Base-by-base conservation (phyloP, 2,329 filamentous ascomycete species). In the Botryotinia globosa region DNA sequence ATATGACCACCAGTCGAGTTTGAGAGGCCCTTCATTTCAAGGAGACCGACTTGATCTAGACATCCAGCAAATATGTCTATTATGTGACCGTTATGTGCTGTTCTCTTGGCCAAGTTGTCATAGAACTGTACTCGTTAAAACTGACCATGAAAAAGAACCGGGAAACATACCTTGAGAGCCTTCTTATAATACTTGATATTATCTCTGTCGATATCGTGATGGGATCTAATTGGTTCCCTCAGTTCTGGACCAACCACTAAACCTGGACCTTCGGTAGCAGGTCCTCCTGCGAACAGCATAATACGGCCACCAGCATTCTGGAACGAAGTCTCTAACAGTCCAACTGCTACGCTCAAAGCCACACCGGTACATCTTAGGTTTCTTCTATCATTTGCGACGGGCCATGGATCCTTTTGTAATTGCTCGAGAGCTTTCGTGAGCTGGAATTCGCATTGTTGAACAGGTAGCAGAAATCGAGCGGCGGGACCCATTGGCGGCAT, bases 171-270 rank as follows among this genome's bases (percentile, higher is more conserved):
- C 89, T 98, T 99, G 68, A 98, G 84, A 34, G 96, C 96, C 85
- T 99, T 99, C 87, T 99, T 99, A 85, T 97, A 98, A 84, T 98
- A 98, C 83, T 99, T 99, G 85, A 97, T 97, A 82, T 98, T 98
- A 83, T 99, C 96, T 73, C 94, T 90, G 81, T 99, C 96, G 82
- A 99, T 99, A 80, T 99, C 96, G 83, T 99, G 96, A 84, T 99
- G 96, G 59, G 95, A 98, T 80, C 96, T 92, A 77, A 99, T 98
- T 16, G 97, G 94, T 82, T 99, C 96, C 82, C 95, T 92, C 76
- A 99, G 85, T 83, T 99, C 96, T 37, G 96, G 93, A 3, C 94
- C 94, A 81, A 99, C 96, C 45, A 99, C 96, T 88, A 97, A 94
- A 74, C 96, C 96, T 18, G 96, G 96, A 1, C 96, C 96, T 83